Base-by-base conservation (phyloP, 768 basidiomycete genomes). In the Calvatia gigantea region DNA sequence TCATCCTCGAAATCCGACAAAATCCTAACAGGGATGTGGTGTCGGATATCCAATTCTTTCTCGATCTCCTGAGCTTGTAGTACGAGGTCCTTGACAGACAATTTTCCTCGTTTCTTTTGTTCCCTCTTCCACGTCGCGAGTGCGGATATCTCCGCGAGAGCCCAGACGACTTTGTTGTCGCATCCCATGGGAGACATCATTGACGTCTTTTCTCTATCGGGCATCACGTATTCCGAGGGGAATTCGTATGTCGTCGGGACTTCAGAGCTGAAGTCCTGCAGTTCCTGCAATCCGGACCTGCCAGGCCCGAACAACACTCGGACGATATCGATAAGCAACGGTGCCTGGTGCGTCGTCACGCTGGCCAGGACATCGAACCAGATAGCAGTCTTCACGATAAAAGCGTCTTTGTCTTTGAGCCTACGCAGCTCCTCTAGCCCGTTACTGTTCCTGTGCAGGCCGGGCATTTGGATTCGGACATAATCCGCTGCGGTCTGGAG, bases 291-390 rank as follows among this genome's bases (percentile, higher is more conserved):
- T 58, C 72, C 76, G 43, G 75, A 77, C 28, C 61, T 64, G 17
- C 69, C 67, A 41, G 81, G 79, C 17, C 66, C 67, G 68, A 85
- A 92, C 39, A 93, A 72, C 23, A 68, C 66, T 21, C 78, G 75
- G 63, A 89, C 85, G 38, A 77, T 73, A 2, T 62, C 29, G 35
- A 86, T 69, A 67, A 91, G 85, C 45, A 73, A 73, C 8, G 91
- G 89, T 2, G 70, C 61, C 59, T 76, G 62, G 58, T 77, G 73
- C n/a, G 80, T 83, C n/a, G 89, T 89, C 48, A 86, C 79, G 1
- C 86, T 83, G 6, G 88, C 89, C 49, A 92, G 77, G 32, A 92
- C 88, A 66, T 93, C 91, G 67, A 92, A 91, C 91, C 91, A 93
- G 53, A 92, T 84, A 14, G 87, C 83, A 25, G 90, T 87, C 69